phyloP scores from a whole-genome alignment of 164 flowering plant species.

The Magnolia kwangsiensis region DNA sequence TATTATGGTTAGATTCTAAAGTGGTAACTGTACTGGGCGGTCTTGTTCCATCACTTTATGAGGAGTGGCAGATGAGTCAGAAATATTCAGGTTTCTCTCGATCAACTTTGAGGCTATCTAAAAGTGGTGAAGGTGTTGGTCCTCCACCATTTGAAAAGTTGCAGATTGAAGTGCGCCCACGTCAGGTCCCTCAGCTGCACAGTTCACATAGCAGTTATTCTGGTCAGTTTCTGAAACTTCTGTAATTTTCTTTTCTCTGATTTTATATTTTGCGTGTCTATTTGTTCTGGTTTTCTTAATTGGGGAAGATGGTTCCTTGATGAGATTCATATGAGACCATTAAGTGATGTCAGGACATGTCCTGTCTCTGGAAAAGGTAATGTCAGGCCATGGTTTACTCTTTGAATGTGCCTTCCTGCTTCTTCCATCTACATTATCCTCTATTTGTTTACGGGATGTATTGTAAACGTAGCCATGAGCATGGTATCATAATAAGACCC shows the following conservation, averaged over 20 bases:
- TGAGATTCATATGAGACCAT: no score
- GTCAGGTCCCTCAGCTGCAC: conserved; percentile 22
- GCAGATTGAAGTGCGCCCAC: conserved; percentile 40
- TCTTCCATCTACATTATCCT: no score
- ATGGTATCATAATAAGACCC: no score
- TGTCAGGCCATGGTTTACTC: no score
- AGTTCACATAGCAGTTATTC: conserved; percentile 19
- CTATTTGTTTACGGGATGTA: no score
- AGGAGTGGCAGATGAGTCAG: conserved; percentile 87
- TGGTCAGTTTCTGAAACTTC: conserved; percentile 24
- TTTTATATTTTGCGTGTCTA: neutral
- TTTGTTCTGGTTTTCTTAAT: no score
- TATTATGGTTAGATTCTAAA: conserved; percentile 62
- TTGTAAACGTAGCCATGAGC: no score
- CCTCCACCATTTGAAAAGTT: conserved; percentile 92
- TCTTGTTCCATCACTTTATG: conserved; percentile 70
- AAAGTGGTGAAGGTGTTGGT: conserved; percentile 44
- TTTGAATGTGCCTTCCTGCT: no score
- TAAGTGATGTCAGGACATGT: no score
- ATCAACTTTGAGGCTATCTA: conserved; percentile 33
- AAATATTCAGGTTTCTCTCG: conserved; percentile 81
- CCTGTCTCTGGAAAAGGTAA: no score
- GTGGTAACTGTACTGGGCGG: conserved; percentile 68
- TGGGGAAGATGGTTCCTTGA: no score
- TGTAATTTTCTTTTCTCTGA: neutral